Conservation (phyloP, 2,329 filamentous ascomycete species). For the Fusarium illudens region DNA sequence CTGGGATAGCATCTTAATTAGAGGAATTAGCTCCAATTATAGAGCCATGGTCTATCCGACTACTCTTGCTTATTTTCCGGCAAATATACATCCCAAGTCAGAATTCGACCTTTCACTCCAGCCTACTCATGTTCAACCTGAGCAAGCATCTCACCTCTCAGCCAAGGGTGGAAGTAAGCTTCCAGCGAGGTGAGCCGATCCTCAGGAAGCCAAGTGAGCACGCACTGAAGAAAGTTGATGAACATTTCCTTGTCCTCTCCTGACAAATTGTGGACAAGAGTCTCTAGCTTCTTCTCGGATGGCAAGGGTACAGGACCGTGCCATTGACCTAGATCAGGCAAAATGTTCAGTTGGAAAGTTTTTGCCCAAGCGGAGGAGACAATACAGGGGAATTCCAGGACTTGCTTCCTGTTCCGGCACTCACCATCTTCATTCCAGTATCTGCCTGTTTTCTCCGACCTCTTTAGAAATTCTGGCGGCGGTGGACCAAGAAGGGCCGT, state of each 20-base stretch:
- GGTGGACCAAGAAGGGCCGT: conserved; percentile 40
- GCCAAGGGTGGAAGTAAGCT: conserved; percentile 40
- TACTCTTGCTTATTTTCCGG: no score
- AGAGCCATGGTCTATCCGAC: no score
- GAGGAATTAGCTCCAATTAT: no score
- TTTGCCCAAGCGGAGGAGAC: no score
- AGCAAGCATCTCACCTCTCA: no score
- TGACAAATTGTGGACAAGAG: conserved; percentile 14
- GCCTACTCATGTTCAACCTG: no score
- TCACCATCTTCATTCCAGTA: conserved; percentile 43
- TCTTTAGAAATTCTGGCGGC: conserved; percentile 39
- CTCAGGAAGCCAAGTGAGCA: conserved; percentile 41
- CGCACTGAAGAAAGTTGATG: conserved; percentile 31
- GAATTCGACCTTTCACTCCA: no score
- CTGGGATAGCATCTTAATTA: no score
- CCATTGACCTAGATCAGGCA: conserved; percentile 40
- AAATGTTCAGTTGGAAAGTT: no score
- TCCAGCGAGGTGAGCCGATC: conserved; percentile 26
- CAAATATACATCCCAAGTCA: no score
- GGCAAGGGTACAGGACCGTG: conserved; percentile 38
- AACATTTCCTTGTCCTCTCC: conserved; percentile 33
- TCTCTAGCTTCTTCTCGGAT: conserved; percentile 17
- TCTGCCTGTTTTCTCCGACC: conserved; percentile 28
- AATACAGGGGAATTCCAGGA: no score
- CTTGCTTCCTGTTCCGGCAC: no score